phyloP scores from a whole-genome alignment of 495 filamentous ascomycete species.

The Penicillium samsonianum region DNA sequence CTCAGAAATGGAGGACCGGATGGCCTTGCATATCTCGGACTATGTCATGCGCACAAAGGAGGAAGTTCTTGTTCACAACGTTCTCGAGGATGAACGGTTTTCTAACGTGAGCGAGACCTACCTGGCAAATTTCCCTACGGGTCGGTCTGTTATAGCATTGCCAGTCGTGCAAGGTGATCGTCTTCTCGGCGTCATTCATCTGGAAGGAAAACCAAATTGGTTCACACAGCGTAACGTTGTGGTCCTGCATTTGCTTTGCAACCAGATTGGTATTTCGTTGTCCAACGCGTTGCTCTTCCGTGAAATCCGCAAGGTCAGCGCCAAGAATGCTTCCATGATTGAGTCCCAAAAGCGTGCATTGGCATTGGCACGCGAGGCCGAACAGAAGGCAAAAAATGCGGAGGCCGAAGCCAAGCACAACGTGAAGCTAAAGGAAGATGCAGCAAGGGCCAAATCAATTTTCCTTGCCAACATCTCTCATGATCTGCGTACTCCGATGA shows the following conservation, averaged over 20 bases:
- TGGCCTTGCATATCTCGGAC: conserved; percentile 76
- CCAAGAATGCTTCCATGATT: conserved; percentile 83
- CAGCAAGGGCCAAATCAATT: conserved; percentile 85
- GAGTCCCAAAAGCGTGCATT: conserved; percentile 82
- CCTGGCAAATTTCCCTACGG: conserved; percentile 63
- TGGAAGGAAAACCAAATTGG: conserved; percentile 80
- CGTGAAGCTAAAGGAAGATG: conserved; percentile 87
- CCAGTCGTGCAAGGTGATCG: conserved; percentile 80
- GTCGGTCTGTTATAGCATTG: conserved; percentile 79
- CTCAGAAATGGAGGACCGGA: conserved; percentile 60
- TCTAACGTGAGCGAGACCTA: conserved; percentile 75
- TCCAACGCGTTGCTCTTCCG: conserved; percentile 87
- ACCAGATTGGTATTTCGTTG: conserved; percentile 86
- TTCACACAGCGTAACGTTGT: conserved; percentile 89
- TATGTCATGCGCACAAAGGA: conserved; percentile 85
- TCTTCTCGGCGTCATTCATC: conserved; percentile 79
- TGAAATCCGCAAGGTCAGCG: conserved; percentile 73
- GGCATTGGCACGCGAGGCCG: conserved; percentile 73
- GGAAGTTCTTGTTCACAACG: conserved; percentile 77
- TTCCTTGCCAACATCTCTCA: conserved; percentile 93
- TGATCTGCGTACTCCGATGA: conserved; percentile 82
- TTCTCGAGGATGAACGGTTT: conserved; percentile 83
- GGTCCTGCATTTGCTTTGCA: conserved; percentile 81
- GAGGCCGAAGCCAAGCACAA: conserved; percentile 83
- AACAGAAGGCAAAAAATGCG: conserved; percentile 78